These are phyloP conservation scores for Rhynchosporium graminicola DNA, from an alignment of 2,329 filamentous ascomycete species.

Conservation along the genomic window DNA sequence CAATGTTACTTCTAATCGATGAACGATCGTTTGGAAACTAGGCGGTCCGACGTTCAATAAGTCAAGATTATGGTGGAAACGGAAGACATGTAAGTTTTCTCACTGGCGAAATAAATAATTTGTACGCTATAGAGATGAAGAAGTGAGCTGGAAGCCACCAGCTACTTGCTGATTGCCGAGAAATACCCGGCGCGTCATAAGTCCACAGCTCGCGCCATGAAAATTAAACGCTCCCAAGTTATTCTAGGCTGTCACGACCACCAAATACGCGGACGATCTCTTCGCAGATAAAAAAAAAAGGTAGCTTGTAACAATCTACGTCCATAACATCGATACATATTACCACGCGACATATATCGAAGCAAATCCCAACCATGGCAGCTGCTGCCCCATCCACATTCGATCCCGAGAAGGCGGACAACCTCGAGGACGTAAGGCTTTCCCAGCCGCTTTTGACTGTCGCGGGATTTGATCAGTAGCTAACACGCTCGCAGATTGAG, in stretches of 20 bases:
- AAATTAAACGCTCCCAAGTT: not conserved
- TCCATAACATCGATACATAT: not conserved
- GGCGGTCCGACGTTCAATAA: no score
- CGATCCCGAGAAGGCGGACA: constrained; percentile 64
- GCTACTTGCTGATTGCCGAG: constrained; percentile 10
- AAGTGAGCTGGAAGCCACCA: not conserved
- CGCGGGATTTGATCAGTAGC: constrained; percentile 6
- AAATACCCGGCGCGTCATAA: constrained; percentile 14
- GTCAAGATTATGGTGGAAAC: no score
- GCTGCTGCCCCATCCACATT: constrained; percentile 43
- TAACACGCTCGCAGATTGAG: constrained; percentile 70
- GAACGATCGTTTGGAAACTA: no score
- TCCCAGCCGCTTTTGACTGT: constrained; percentile 10
- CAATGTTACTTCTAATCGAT: no score
- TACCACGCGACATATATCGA: not conserved
- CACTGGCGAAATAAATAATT: no score
- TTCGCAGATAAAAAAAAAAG: not conserved
- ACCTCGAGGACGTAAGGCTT: constrained; percentile 64
- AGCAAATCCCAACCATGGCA: constrained; percentile 5
- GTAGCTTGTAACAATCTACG: not conserved
- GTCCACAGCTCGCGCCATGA: not conserved
- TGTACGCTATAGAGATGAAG: no score
- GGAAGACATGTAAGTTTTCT: no score
- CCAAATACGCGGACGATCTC: not conserved
- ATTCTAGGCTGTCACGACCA: not conserved